Base-by-base conservation (phyloP, 2,329 filamentous ascomycete species). In the Hymenotorrendiella dingleyae region DNA sequence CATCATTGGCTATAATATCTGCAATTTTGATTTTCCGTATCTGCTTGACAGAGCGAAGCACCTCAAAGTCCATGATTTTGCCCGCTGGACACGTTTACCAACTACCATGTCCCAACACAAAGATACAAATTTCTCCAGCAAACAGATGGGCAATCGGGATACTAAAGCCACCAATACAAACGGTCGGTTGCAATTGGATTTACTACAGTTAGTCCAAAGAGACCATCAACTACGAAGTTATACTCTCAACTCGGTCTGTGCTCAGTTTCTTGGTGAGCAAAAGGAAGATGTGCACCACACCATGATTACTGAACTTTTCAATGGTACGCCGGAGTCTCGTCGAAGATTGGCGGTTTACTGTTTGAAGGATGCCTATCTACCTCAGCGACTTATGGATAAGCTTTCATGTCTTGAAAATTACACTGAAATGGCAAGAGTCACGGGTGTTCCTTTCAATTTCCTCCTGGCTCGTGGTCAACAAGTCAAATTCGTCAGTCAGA, bases 361-460 rank as follows among this genome's bases (percentile, higher is more conserved):
- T 67, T 67, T 98, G 53, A 98, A 98, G 66, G 94, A 98, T 68
- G 93, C 93, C 0, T 98, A 95, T 58, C 73, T 98, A 3, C 93
- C 93, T 1, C 90, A 97, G 60, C 73, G 94, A 46, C 67, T 98
- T 39, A 90, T 98, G 82, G 93, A 98, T 61, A 98, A 98, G 64
- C 73, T 98, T 20, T 97, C 94, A 61, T 97, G 93, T 66, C 72
- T 98, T n/a, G 86, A 95, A 66, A 98, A 98, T 63, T 97, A 97
- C 60, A 97, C 93, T 0, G 93, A 98, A 67, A 98, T 98, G 93
- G 91, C 93, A 45, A 93, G 93, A 78, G 93, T 98, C 66, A 98
- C 94, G 20, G 93, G 93, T 56, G 91, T 98, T 4, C 93, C 93
- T 0, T 98, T 98, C 72, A 97, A 95, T 61, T 94, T 84, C 60